Evolutionary conservation across 2,329 filamentous ascomycete species (phyloP).

Genomic region (Knufia petricola): DNA sequence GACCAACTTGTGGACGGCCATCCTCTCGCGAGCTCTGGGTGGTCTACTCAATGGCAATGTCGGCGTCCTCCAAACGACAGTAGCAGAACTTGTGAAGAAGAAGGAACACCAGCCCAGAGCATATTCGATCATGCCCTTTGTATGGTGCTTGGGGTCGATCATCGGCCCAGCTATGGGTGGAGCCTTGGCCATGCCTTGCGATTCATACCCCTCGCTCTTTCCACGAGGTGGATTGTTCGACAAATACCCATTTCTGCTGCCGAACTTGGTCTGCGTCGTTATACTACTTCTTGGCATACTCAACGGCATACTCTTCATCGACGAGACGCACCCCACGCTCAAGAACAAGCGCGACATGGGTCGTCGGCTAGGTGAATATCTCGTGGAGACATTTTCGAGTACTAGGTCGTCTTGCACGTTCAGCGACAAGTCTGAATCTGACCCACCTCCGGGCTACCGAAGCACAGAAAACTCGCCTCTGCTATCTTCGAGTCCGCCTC

Average conservation of each 20-base stretch:
- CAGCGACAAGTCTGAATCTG: conserved; percentile 34
- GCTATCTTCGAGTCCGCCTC: conserved; percentile 29
- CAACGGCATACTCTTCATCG: conserved; percentile 75
- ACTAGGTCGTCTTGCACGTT: background rate
- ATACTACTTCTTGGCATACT: conserved; percentile 66
- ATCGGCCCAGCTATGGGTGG: conserved; percentile 87
- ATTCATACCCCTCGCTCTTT: conserved; percentile 70
- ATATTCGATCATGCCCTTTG: conserved; percentile 95
- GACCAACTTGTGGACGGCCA: conserved; percentile 66
- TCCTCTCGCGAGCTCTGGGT: conserved; percentile 79
- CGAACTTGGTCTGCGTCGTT: conserved; percentile 80
- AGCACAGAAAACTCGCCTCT: conserved; percentile 47
- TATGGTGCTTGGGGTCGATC: conserved; percentile 96
- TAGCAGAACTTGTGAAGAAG: conserved; percentile 83
- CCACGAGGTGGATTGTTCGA: conserved; percentile 68
- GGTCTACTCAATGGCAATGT: conserved; percentile 56
- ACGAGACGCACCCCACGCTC: conserved; percentile 84
- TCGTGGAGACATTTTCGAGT: conserved; percentile 34
- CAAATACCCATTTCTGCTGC: conserved; percentile 77
- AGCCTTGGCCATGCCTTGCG: conserved; percentile 74
- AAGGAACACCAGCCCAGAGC: conserved; percentile 91
- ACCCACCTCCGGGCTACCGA: conserved; percentile 59
- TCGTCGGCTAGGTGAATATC: conserved; percentile 63
- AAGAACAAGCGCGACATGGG: conserved; percentile 68
- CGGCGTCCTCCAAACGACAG: conserved; percentile 60